A percentile compares a stretch with the other conserved stretches of the same genome.
These are phyloP conservation scores for Trichophyton simii DNA, from an alignment of 2,329 filamentous ascomycete genomes.

Conservation along the genomic window DNA sequence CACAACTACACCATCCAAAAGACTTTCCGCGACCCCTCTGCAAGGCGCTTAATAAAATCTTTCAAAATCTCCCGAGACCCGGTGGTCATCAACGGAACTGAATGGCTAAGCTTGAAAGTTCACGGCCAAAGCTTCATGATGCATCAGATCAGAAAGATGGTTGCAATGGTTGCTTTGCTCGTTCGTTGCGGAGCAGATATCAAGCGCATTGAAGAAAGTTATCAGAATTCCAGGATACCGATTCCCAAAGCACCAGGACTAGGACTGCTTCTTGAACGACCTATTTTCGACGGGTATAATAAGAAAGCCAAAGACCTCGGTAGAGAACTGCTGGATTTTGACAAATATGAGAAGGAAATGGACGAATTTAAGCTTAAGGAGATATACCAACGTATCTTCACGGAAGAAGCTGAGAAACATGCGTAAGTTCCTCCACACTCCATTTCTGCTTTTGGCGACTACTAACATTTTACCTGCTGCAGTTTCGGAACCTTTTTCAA, in stretches of 20 bases:
- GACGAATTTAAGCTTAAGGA: conserved; percentile 79
- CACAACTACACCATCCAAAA: conserved; percentile 98
- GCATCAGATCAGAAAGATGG: conserved; percentile 99
- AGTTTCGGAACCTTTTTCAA: conserved; percentile 70
- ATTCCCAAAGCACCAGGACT: conserved; percentile 91
- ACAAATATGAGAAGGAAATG: conserved; percentile 63
- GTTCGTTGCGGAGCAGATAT: conserved; percentile 71
- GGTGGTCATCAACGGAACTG: conserved; percentile 76
- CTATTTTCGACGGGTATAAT: conserved; percentile 87
- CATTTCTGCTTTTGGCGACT: neutral
- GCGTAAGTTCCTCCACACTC: conserved; percentile 47
- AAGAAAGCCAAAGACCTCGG: conserved; percentile 53
- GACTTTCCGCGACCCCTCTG: conserved; percentile 62
- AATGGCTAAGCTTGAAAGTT: conserved; percentile 92
- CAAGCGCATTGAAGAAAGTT: conserved; percentile 59
- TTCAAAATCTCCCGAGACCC: conserved; percentile 67
- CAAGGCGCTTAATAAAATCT: conserved; percentile 83
- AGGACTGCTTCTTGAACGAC: conserved; percentile 75
- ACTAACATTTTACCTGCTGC: neutral
- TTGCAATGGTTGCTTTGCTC: conserved; percentile 75
- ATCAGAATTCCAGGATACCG: conserved; percentile 58
- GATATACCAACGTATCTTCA: conserved; percentile 86
- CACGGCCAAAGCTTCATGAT: conserved; percentile 99
- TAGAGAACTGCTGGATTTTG: conserved; percentile 63
- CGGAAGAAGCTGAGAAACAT: conserved; percentile 75